Evolutionary conservation across 345 rosid species (phyloP).

Genomic region (Capsella bursapastoris): DNA sequence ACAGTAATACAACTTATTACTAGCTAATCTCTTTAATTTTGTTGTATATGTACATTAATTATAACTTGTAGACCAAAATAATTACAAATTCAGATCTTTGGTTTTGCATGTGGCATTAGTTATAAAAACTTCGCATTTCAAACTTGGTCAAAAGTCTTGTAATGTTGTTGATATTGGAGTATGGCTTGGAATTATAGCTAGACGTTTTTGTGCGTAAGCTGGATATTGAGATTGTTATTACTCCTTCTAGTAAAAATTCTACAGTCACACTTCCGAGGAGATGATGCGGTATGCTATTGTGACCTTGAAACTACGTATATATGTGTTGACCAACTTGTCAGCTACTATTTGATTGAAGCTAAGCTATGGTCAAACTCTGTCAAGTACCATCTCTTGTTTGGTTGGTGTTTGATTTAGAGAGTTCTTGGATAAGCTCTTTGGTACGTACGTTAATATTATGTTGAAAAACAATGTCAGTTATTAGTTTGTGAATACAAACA

Average conservation of each 20-base stretch:
- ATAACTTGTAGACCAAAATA: too few relatives aligned
- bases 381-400: not conserved
- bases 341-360: slow-evolving; percentile 4
- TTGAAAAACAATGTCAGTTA: not conserved
- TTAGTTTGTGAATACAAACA: slow-evolving; percentile 12
- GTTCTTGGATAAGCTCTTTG: not conserved
- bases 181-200: not conserved
- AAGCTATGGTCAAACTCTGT: not conserved
- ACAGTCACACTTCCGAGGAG: not conserved
- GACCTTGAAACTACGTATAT: not conserved
- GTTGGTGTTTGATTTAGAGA: not conserved
- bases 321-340: slow-evolving; percentile 15
- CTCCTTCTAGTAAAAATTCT: not conserved
- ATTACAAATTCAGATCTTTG: not conserved
- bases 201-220: not conserved
- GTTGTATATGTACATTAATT: not conserved
- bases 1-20: not conserved
- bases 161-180: not conserved
- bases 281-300: not conserved
- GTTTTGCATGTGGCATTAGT: not conserved
- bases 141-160: not conserved
- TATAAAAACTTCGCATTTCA: not conserved
- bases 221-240: not conserved
- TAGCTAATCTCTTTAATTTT: not conserved
- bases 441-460: not conserved